These are phyloP conservation scores for Neoscytalidium dimidiatum DNA, from an alignment of 2,329 filamentous ascomycete genomes.

Conservation along the genomic window DNA sequence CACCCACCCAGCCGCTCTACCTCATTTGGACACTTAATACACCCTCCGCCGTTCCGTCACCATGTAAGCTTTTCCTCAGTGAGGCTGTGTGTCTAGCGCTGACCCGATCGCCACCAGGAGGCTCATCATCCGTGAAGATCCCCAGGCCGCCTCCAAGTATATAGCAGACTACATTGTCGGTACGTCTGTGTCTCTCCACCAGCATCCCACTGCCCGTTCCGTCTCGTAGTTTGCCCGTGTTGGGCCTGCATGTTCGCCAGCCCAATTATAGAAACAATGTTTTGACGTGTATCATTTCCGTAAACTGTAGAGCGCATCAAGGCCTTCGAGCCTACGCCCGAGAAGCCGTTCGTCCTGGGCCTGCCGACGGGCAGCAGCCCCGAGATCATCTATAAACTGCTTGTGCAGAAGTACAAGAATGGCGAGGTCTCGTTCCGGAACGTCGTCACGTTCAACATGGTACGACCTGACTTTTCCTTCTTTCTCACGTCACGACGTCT, in stretches of 20 bases:
- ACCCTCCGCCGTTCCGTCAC: neutral
- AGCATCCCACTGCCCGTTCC: neutral
- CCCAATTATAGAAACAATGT: neutral
- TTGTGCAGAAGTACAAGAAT: slow-evolving; percentile 71
- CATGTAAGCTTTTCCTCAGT: slow-evolving; percentile 20
- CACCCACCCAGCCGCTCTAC: neutral
- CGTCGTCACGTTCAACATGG: slow-evolving; percentile 93
- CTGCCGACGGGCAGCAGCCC: slow-evolving; percentile 83
- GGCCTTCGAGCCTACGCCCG: slow-evolving; percentile 69
- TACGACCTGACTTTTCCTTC: slow-evolving; percentile 39
- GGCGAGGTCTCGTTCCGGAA: slow-evolving; percentile 80
- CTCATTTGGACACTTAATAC: neutral
- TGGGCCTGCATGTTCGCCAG: neutral
- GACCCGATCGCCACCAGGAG: slow-evolving; percentile 58
- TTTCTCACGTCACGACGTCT: neutral
- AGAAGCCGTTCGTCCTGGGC: slow-evolving; percentile 78
- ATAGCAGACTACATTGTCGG: slow-evolving; percentile 80
- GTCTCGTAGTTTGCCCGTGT: neutral
- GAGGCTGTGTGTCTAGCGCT: slow-evolving; percentile 12
- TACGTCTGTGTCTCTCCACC: slow-evolving; percentile 30
- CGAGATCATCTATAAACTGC: slow-evolving; percentile 72
- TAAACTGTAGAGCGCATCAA: slow-evolving; percentile 68
- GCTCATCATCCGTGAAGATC: slow-evolving; percentile 78
- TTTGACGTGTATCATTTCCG: neutral
- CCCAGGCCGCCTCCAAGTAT: slow-evolving; percentile 68